These are phyloP conservation scores for Ceratocystis papillata DNA, from an alignment of 2,329 filamentous ascomycete genomes.

Conservation along the genomic window DNA sequence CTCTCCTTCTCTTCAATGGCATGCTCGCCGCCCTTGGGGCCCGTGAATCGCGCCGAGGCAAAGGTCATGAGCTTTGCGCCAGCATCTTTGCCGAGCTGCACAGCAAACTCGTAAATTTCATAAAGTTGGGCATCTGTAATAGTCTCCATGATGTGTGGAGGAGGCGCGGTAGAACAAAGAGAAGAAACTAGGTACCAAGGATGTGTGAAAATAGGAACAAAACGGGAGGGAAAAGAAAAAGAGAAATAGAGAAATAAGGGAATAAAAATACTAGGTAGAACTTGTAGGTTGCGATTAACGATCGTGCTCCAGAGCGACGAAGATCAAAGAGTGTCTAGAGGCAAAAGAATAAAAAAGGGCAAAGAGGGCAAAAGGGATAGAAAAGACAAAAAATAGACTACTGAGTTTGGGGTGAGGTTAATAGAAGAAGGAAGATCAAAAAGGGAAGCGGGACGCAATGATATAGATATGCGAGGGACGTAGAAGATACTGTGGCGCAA, in stretches of 20 bases:
- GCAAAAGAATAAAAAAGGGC: neutral
- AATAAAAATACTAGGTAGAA: neutral
- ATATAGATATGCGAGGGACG: neutral
- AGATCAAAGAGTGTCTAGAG: neutral
- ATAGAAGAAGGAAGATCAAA: neutral
- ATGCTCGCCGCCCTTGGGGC: conserved; percentile 27
- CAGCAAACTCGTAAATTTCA: conserved; percentile 50
- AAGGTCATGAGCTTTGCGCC: conserved; percentile 56
- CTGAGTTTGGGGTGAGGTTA: neutral
- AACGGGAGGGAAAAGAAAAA: conserved; percentile 15
- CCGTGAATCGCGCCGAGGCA: conserved; percentile 43
- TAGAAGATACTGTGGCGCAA: neutral
- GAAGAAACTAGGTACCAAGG: neutral
- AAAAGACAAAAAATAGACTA: neutral
- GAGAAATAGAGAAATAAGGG: neutral
- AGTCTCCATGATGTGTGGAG: neutral
- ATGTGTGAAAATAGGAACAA: conserved; percentile 1
- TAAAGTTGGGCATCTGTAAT: conserved; percentile 11
- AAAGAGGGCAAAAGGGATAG: neutral
- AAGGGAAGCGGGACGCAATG: neutral
- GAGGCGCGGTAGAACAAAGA: neutral
- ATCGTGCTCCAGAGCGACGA: conserved; percentile 14
- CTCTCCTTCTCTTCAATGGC: conserved; percentile 53
- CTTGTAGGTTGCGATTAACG: neutral
- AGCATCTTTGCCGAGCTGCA: conserved; percentile 59